phyloP scores from a whole-genome alignment of 768 basidiomycete genomes.

The Postia placenta region DNA sequence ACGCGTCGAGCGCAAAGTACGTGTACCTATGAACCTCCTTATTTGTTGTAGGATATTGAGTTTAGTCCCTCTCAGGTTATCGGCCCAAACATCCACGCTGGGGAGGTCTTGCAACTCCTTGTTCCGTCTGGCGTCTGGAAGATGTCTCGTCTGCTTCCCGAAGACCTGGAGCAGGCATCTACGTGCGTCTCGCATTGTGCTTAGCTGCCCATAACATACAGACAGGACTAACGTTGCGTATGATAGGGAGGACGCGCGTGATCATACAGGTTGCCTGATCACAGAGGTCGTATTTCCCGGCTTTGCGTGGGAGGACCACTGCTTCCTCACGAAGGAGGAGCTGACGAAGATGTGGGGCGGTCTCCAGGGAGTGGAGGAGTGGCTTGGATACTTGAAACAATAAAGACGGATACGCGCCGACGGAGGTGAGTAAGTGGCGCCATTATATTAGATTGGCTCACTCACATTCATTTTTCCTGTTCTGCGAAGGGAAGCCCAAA shows the following conservation, averaged over 20 bases:
- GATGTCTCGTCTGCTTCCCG: conserved; percentile 45
- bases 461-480: too few species aligned
- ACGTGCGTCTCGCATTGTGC: conserved; percentile 8
- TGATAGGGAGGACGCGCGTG: conserved; percentile 25
- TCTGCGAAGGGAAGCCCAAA: too few species aligned
- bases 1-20: conserved; percentile 30
- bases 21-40: too few species aligned
- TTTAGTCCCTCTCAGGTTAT: conserved; percentile 20
- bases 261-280: conserved; percentile 44
- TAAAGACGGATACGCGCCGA: too few species aligned
- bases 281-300: conserved; percentile 57
- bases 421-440: too few species aligned
- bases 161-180: conserved; percentile 27
- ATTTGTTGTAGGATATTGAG: neutral
- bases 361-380: conserved; percentile 20
- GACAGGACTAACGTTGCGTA: too few species aligned
- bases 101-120: conserved; percentile 42
- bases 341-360: conserved; percentile 31
- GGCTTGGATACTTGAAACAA: conserved; percentile 16
- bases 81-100: conserved; percentile 33
- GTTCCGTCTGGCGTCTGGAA: conserved; percentile 52
- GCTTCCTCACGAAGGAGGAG: conserved; percentile 31
- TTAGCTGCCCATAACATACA: too few species aligned
- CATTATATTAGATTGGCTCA: too few species aligned
- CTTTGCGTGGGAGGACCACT: conserved; percentile 47